Percentiles rank a stretch among this genome's conserved stretches.
Evolutionary conservation across 768 basidiomycete species (phyloP).

Genomic region (Tulasnella sp.): DNA sequence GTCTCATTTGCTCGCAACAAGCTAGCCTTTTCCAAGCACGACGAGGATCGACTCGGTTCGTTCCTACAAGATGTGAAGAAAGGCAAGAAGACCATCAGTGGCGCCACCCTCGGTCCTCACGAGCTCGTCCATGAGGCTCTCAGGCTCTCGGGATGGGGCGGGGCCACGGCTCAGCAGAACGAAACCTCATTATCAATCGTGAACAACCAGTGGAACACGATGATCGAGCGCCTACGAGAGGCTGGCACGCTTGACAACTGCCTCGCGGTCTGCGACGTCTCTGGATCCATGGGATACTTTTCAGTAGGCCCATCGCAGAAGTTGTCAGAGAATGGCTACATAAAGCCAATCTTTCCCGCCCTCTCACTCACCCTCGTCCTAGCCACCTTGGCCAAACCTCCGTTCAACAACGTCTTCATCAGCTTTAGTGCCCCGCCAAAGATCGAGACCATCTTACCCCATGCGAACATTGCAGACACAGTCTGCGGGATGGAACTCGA

Average conservation of each 20-base stretch:
- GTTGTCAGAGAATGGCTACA: no score
- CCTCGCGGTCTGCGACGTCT: constrained; percentile 65
- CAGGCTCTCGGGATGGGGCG: no score
- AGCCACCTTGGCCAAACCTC: constrained; percentile 49
- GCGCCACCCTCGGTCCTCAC: constrained; percentile 61
- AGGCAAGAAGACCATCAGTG: constrained; percentile 48
- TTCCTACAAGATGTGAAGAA: constrained; percentile 48
- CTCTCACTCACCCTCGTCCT: constrained; percentile 58
- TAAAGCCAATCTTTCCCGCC: constrained; percentile 46
- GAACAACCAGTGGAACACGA: constrained; percentile 56
- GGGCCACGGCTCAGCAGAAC: constrained; percentile 17
- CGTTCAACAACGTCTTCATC: constrained; percentile 56
- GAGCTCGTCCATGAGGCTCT: constrained; percentile 29
- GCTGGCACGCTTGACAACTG: constrained; percentile 48
- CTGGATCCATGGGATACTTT: constrained; percentile 51
- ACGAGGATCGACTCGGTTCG: constrained; percentile 41
- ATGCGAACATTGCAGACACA: constrained; percentile 29
- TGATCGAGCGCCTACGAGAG: constrained; percentile 43
- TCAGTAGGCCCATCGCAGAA: no score
- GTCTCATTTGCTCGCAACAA: constrained; percentile 52
- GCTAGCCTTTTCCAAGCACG: constrained; percentile 44
- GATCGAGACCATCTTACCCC: constrained; percentile 33
- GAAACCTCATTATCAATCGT: constrained; percentile 31
- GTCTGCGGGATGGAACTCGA: constrained; percentile 30
- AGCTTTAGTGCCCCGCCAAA: constrained; percentile 48